These are phyloP conservation scores for Cymbopogon citratus DNA, from an alignment of 176 grass and related monocot genomes.

Conservation along the genomic window DNA sequence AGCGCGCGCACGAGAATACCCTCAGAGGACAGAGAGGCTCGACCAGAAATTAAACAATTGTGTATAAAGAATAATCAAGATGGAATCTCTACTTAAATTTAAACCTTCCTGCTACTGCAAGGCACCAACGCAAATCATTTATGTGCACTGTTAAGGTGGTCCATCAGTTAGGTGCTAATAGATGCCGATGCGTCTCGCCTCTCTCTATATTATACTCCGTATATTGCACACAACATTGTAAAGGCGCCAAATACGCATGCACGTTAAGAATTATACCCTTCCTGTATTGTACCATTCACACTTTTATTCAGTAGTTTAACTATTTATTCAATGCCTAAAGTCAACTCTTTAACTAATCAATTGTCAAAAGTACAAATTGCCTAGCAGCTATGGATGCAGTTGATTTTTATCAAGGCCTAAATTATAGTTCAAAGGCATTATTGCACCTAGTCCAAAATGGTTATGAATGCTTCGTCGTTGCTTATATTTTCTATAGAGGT, in stretches of 20 bases:
- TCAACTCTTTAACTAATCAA: not conserved
- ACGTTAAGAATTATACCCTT: not conserved
- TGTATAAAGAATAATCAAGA: not conserved
- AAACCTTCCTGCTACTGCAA: not conserved
- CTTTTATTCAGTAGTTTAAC: no score
- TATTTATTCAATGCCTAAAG: not conserved
- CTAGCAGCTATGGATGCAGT: no score
- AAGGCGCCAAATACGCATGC: conserved; percentile 8
- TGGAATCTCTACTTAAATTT: not conserved
- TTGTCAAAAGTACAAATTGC: not conserved
- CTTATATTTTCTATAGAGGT: no score
- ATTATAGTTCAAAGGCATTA: no score
- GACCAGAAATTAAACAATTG: not conserved
- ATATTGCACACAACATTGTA: conserved; percentile 4
- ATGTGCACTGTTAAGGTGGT: conserved; percentile 31
- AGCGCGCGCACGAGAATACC: not conserved
- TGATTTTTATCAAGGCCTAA: no score
- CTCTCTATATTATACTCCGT: conserved; percentile 8
- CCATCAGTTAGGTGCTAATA: conserved; percentile 12
- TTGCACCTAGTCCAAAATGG: no score
- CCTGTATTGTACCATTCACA: not conserved
- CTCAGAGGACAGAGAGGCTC: not conserved
- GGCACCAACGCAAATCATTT: conserved; percentile 15
- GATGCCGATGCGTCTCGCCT: not conserved
- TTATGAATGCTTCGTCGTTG: no score